phyloP scores from a whole-genome alignment of 139 green algal species.

The Picochlorum costavermella region DNA sequence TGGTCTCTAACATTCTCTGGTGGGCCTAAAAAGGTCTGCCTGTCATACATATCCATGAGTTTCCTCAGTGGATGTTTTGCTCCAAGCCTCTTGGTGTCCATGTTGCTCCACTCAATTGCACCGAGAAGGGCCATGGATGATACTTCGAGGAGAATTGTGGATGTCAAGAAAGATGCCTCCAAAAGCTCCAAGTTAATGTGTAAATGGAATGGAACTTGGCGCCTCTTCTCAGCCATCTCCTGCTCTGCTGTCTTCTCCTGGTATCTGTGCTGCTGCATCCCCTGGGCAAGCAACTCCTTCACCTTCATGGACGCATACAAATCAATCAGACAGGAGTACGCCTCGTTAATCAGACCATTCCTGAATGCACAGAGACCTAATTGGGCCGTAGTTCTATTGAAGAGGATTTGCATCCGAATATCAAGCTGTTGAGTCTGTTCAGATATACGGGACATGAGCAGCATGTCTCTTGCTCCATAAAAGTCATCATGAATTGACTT shows the following conservation, averaged over 20 bases:
- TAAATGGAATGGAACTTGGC: constrained; percentile 99
- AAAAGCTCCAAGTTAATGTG: constrained; percentile 99
- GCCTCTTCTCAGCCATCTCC: constrained; percentile 89
- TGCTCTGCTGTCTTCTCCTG: constrained; percentile 83
- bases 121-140: constrained; percentile 62
- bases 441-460: constrained; percentile 95
- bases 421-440: constrained; percentile 53
- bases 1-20: constrained; percentile 97
- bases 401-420: constrained; percentile 73
- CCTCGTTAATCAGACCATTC: constrained; percentile 73
- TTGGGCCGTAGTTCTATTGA: constrained; percentile 94
- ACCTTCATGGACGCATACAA: constrained; percentile 86
- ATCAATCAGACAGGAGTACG: constrained; percentile 84
- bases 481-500: constrained; percentile 83
- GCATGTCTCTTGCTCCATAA: constrained; percentile 79
- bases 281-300: constrained; percentile 94
- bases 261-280: constrained; percentile 26
- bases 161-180: constrained; percentile 86
- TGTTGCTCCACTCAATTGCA: background rate
- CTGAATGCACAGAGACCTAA: constrained; percentile 92
- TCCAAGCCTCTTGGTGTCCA: constrained; percentile 30
- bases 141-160: constrained; percentile 90
- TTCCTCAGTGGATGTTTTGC: constrained; percentile 79
- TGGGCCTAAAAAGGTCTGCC: constrained; percentile 85
- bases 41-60: constrained; percentile 89